Evolutionary conservation across 305 asterid species (phyloP).

Genomic region (Rubia balearica): DNA sequence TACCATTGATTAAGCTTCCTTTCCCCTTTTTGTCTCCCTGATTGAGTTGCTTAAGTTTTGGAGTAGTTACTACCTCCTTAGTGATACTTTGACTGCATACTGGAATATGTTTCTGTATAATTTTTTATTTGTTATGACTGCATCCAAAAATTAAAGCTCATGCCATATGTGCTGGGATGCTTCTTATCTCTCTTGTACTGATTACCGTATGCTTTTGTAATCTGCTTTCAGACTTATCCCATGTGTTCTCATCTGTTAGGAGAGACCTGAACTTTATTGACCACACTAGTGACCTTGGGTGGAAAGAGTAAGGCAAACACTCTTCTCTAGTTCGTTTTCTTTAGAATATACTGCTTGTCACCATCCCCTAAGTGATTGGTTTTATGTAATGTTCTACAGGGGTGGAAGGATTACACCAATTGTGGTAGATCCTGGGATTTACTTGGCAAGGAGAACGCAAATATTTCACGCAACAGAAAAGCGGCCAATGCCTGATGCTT

Average conservation of each 20-base stretch:
- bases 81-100: neutral
- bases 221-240: conserved; percentile 75
- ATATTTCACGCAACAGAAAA: conserved; percentile 91
- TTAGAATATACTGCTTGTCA: conserved; percentile 6
- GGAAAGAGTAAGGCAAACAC: conserved; percentile 90
- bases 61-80: neutral
- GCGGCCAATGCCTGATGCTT: conserved; percentile 83
- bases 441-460: conserved; percentile 74
- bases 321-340: conserved; percentile 22
- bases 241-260: conserved; percentile 78
- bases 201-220: conserved; percentile 16
- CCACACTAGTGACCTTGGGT: conserved; percentile 93
- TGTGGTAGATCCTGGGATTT: conserved; percentile 88
- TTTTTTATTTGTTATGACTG: neutral
- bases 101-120: neutral
- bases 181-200: conserved; percentile 12
- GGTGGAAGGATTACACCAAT: conserved; percentile 70
- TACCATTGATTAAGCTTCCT: neutral
- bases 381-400: conserved; percentile 42
- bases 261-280: conserved; percentile 92
- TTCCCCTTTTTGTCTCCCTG: neutral
- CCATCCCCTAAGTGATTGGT: conserved; percentile 17
- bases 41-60: too few relatives aligned
- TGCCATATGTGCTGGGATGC: neutral
- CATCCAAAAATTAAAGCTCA: neutral